Evolutionary conservation across 129 eudicot genomes (phyloP).

Genomic region (Rutidosis leptorrhynchoides): DNA sequence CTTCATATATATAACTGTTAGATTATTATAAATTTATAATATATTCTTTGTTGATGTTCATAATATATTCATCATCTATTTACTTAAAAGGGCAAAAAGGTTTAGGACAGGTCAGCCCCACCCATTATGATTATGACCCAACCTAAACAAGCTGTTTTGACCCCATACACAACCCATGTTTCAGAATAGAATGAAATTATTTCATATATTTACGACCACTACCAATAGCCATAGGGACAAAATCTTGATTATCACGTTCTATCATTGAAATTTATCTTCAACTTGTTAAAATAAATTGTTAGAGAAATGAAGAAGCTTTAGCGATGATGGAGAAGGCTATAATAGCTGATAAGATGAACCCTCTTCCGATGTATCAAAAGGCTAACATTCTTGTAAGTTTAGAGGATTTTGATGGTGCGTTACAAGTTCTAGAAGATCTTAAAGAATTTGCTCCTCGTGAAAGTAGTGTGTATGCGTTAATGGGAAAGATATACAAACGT

Average conservation of each 20-base stretch:
- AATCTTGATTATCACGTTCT: neutral
- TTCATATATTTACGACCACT: neutral
- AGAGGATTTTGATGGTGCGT: constrained; percentile 72
- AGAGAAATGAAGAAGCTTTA: constrained; percentile 84
- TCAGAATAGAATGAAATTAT: neutral
- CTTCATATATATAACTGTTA: neutral
- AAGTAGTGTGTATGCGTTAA: constrained; percentile 90
- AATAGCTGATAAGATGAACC: constrained; percentile 90
- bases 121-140: neutral
- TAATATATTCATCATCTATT: neutral
- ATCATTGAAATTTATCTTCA: neutral
- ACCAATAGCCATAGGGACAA: neutral
- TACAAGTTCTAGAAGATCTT: constrained; percentile 87
- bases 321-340: constrained; percentile 90
- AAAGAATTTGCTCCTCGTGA: constrained; percentile 95
- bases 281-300: constrained; percentile 15
- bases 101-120: neutral
- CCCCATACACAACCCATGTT: neutral
- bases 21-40: neutral
- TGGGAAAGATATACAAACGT: constrained; percentile 90
- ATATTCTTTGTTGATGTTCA: neutral
- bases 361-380: constrained; percentile 95
- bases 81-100: neutral
- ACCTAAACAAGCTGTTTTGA: neutral
- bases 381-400: constrained; percentile 87